Base-by-base conservation (phyloP, 768 basidiomycete genomes). In the Neoboletus subvelutipes region DNA sequence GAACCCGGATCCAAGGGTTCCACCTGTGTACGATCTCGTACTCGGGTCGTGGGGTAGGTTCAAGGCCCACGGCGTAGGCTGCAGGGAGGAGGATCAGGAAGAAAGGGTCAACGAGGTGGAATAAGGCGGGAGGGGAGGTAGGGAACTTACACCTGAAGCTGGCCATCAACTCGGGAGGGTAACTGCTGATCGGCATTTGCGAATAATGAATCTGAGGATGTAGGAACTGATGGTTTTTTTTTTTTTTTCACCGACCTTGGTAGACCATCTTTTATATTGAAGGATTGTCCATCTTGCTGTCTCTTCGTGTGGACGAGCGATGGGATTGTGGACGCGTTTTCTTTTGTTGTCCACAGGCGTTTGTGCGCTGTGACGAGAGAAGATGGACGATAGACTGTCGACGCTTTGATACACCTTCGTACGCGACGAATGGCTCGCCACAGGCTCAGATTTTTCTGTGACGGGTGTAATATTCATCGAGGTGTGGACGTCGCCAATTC, bases 21-120 rank as follows among this genome's bases (percentile, higher is more conserved):
- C 12, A 31, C 3, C 24, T 42, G n/a, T 64, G 64, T 18, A 66
- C 3, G 11, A 54, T 26, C 1, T 20, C 29, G 33, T 67, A 66
- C 22, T 56, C 46, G 3, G 52, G 62, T 24, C 17, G n/a, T 1
- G 29, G 29, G 0, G 50, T 18, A 12, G 58, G 50, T 18, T 33
- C 56, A 20, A 64, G 45, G 46, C 42, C 55, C 6, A 50, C 39
- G 1, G 54, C 56, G 31, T 58, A 55, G n/a, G 54, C 64, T 67
- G 29, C 5, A 10, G 12, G 40, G 22, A 2, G 33, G 3, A 5
- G 33, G 3, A 5, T 4, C 39, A 26, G 3, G 13, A 33, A 5
- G 15, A 5, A 36, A 28, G 12, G 1, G 45, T 60, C 28, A 63
- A 28, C 22, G 7, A 22, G 3, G 13, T 2, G n/a, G 2, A 20